Evolutionary conservation across 1,139 yeast genomes (phyloP), one percentile per base, ranked within the genome.

Genomic region (Martiniozyma asiatica): DNA sequence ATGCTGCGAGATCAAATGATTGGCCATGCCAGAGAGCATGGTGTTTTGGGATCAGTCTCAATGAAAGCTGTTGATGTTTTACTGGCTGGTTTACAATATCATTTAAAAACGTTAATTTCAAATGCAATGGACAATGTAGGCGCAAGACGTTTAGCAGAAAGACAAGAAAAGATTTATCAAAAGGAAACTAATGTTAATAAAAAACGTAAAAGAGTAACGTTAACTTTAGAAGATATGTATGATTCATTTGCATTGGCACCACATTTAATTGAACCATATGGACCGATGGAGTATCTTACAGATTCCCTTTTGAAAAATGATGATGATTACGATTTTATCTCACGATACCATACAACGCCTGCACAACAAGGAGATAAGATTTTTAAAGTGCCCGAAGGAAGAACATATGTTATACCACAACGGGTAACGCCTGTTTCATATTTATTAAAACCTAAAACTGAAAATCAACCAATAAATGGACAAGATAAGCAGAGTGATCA

Each of bases 1-100:
- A 67, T 68, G 28, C 56, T 92, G 30, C 68, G 73, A 31, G 63
- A 75, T 21, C 65, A 89, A 31, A 74, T 89, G 63, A 57, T 77
- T 23, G 93, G 94, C 53, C 75, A 79, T 5, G 80, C 93, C 46
- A 65, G 96, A 47, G 98, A 89, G 47, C 74, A 85, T 49, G 98
- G 98, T 0, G 58, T 89, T n/a, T 66, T 89, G 0, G 94, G 94
- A 1, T 75, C 78, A 8, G 61, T 87, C 13, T 78, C 73, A 32
- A 64, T 74, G 10, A 76, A 73, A 12, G 82, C 80, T 2, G 68
- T 82, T 19, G 94, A 85, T 37, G 61, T 89, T n/a, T 53, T 87
- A 41, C 61, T 76, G 17, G 58, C 80, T 9, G 96, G 95, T 0
- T 58, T 89, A 25, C 96, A 87, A 46, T 62, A 69, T 25, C 89